Evolutionary conservation across 2,329 filamentous ascomycete genomes (phyloP).

Genomic region (Dryadomyces quercivorus): DNA sequence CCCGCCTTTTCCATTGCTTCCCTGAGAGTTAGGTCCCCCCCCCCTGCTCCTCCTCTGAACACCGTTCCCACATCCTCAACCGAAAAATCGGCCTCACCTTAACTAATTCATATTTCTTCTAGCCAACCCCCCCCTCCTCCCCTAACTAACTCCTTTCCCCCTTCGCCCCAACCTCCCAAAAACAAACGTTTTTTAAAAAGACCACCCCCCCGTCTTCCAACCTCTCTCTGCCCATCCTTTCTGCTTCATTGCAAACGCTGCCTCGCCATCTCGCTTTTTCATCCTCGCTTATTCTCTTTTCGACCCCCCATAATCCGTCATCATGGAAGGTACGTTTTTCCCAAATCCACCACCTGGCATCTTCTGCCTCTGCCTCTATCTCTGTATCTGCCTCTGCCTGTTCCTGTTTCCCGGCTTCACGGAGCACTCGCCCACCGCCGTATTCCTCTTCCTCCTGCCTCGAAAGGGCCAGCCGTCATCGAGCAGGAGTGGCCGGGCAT

Average conservation of each 20-base stretch:
- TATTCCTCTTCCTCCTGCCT: too few species aligned
- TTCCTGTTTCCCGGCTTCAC: too few species aligned
- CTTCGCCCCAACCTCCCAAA: slow-evolving; percentile 11
- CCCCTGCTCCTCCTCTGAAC: not conserved
- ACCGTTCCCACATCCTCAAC: slow-evolving; percentile 7
- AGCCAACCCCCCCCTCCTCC: slow-evolving; percentile 2
- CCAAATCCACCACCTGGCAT: not conserved
- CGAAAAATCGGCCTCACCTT: slow-evolving; percentile 9
- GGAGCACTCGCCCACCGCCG: too few species aligned
- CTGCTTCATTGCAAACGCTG: not conserved
- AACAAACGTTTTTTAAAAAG: slow-evolving; percentile 2
- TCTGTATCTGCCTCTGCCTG: too few species aligned
- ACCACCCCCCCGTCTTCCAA: not conserved
- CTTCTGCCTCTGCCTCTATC: too few species aligned
- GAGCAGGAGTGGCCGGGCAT: too few species aligned
- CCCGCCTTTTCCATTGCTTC: slow-evolving; percentile 5
- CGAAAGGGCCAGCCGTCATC: too few species aligned
- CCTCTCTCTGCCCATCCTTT: not conserved
- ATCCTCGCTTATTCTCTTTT: slow-evolving; percentile 3
- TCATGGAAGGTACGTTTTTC: slow-evolving; percentile 37
- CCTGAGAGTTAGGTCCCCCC: not conserved
- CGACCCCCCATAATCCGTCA: slow-evolving; percentile 30
- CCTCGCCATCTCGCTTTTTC: not conserved
- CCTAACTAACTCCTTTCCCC: slow-evolving; percentile 1
- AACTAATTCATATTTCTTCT: slow-evolving; percentile 7